A percentile compares a stretch with the other conserved stretches of the same genome.
These are phyloP conservation scores for Dryadomyces sulphureus DNA, from an alignment of 2,329 filamentous ascomycete species.

Conservation along the genomic window DNA sequence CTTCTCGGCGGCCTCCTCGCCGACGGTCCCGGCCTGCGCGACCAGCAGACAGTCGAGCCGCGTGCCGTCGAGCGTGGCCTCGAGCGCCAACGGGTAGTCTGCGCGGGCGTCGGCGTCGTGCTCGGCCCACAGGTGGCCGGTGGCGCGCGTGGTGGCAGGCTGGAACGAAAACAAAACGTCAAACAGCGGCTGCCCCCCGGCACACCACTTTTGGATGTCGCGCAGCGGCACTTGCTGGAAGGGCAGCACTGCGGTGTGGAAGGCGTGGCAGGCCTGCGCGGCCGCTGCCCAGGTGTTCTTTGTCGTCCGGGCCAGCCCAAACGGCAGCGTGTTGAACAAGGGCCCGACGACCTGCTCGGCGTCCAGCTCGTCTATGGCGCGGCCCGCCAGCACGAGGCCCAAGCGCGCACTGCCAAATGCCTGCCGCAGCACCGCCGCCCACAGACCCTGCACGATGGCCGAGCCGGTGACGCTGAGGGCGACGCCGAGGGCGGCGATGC, in stretches of 20 bases:
- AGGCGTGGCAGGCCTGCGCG: slow-evolving; percentile 51
- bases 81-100: slow-evolving; percentile 67
- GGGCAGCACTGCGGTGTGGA: slow-evolving; percentile 50
- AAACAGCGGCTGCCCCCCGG: slow-evolving; percentile 48
- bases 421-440: slow-evolving; percentile 47
- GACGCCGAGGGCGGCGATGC: slow-evolving; percentile 38
- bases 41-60: slow-evolving; percentile 43
- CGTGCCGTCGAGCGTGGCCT: slow-evolving; percentile 40
- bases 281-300: slow-evolving; percentile 42
- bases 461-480: slow-evolving; percentile 61
- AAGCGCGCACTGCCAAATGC: slow-evolving; percentile 36
- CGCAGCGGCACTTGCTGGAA: slow-evolving; percentile 71
- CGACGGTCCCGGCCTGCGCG: slow-evolving; percentile 29
- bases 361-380: slow-evolving; percentile 54
- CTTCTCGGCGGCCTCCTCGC: slow-evolving; percentile 15
- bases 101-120: slow-evolving; percentile 31
- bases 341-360: slow-evolving; percentile 62
- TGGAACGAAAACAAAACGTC: slow-evolving; percentile 77
- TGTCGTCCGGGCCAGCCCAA: slow-evolving; percentile 22
- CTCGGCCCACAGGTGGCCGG: slow-evolving; percentile 34
- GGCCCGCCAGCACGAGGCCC: slow-evolving; percentile 67
- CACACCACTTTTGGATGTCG: slow-evolving; percentile 67
- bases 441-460: slow-evolving; percentile 61
- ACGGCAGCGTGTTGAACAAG: slow-evolving; percentile 81
- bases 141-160: slow-evolving; percentile 17